A percentile compares a stretch with the other conserved stretches of the same genome.
These are phyloP conservation scores for Triticum timopheevii DNA, from an alignment of 176 grass and related monocot species.

Conservation along the genomic window DNA sequence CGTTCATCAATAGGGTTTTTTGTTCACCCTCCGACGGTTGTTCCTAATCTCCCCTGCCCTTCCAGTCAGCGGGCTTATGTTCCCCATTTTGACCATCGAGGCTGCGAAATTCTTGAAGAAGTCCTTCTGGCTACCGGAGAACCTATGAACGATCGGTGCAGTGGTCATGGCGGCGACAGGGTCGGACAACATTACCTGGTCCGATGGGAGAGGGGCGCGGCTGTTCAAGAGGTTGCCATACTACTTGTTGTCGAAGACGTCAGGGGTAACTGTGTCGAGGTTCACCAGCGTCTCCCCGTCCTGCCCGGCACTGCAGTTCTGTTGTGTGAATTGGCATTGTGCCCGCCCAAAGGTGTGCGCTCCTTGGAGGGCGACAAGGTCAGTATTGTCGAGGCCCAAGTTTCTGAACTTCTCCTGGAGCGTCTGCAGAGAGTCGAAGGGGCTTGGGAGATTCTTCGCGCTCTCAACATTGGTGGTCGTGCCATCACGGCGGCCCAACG, in stretches of 20 bases:
- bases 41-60: slow-evolving; percentile 46
- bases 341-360: neutral
- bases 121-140: slow-evolving; percentile 22
- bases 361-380: neutral
- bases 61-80: slow-evolving; percentile 41
- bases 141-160: slow-evolving; percentile 10
- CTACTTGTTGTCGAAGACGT: neutral
- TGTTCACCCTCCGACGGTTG: slow-evolving; percentile 45
- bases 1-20: neutral
- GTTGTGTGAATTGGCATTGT: neutral
- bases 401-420: neutral
- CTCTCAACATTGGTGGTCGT: neutral
- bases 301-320: neutral
- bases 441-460: neutral
- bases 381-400: neutral
- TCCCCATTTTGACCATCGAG: slow-evolving; percentile 67
- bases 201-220: neutral
- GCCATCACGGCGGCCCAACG: neutral
- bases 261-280: neutral
- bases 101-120: slow-evolving; percentile 42
- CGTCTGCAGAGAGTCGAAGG: neutral
- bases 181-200: neutral
- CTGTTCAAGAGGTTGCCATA: neutral
- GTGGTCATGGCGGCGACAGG: neutral
- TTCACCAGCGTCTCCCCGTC: neutral